Conservation (phyloP, 2,329 filamentous ascomycete genomes). For the Microcyclosporella mali region DNA sequence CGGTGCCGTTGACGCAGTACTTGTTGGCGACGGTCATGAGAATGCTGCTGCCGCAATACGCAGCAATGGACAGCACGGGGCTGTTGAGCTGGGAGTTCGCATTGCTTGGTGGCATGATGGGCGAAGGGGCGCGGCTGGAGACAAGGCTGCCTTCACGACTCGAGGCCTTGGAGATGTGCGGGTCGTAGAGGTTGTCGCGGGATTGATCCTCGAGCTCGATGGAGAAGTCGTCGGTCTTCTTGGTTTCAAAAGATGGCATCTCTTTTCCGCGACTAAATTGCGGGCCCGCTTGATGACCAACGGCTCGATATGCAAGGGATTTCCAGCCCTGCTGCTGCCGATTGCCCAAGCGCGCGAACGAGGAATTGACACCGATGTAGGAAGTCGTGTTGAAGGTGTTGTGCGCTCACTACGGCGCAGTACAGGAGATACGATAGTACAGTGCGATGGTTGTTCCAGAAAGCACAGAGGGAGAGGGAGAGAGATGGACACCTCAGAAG, state of each 20-base stretch:
- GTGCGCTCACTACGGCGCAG: constrained; percentile 12
- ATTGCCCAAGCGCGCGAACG: constrained; percentile 19
- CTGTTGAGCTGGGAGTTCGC: constrained; percentile 50
- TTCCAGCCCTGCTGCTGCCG: too few species aligned
- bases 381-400: constrained; percentile 23
- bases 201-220: constrained; percentile 62
- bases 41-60: constrained; percentile 94
- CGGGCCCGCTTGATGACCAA: too few species aligned
- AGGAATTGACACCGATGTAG: constrained; percentile 27
- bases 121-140: constrained; percentile 3
- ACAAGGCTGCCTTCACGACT: too few species aligned
- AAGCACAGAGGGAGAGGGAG: not conserved
- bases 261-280: too few species aligned
- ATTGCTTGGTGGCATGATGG: constrained; percentile 40
- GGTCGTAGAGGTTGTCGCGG: constrained; percentile 43
- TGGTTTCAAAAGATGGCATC: too few species aligned
- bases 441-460: too few species aligned
- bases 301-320: too few species aligned
- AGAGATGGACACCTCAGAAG: too few species aligned
- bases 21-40: constrained; percentile 99
- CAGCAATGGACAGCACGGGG: constrained; percentile 71
- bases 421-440: not conserved
- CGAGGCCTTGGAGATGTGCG: constrained; percentile 1
- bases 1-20: constrained; percentile 84
- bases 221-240: constrained; percentile 76